These are phyloP conservation scores for Cyberlindnera xishuangbannaensis DNA, from an alignment of 805 yeast species.

Conservation along the genomic window DNA sequence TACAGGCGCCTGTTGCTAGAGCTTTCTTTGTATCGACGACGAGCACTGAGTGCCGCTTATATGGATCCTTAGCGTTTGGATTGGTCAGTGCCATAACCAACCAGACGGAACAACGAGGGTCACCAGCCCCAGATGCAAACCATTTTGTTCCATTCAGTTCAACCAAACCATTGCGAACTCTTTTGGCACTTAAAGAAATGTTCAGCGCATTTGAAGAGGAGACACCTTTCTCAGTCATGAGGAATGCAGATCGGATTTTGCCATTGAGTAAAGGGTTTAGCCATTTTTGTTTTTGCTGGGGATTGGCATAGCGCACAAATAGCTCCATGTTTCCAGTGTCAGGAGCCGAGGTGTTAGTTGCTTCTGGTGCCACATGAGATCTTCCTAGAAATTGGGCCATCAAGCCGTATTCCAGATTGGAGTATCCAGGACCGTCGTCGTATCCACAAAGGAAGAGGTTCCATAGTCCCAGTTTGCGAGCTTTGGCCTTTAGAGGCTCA, in stretches of 20 bases:
- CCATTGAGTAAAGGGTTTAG: conserved; percentile 50
- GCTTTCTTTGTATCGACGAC: conserved; percentile 48
- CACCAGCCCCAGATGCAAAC: conserved; percentile 71
- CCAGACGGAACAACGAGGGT: conserved; percentile 47
- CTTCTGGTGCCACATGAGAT: conserved; percentile 50
- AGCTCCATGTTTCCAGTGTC: conserved; percentile 56
- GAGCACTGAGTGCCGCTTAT: conserved; percentile 51
- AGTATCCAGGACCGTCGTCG: conserved; percentile 46
- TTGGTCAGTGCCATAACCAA: conserved; percentile 25
- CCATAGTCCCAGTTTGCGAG: conserved; percentile 51
- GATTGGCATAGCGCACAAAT: conserved; percentile 33
- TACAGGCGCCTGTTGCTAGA: conserved; percentile 42
- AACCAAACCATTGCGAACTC: conserved; percentile 34
- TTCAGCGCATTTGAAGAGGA: conserved; percentile 60
- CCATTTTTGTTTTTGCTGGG: conserved; percentile 42
- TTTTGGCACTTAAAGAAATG: conserved; percentile 42
- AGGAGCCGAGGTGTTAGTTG: conserved; percentile 55
- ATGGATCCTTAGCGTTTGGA: conserved; percentile 26
- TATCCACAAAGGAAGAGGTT: conserved; percentile 45
- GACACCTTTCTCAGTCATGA: conserved; percentile 59
- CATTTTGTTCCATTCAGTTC: conserved; percentile 58
- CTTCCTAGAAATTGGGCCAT: conserved; percentile 61
- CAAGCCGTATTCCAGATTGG: conserved; percentile 58
- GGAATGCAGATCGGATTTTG: conserved; percentile 51
- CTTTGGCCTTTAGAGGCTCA: conserved; percentile 47